Percentiles rank a stretch among this genome's conserved stretches.
Evolutionary conservation across 2,329 filamentous ascomycete species (phyloP).

Genomic region (Hypomyces rosellus): DNA sequence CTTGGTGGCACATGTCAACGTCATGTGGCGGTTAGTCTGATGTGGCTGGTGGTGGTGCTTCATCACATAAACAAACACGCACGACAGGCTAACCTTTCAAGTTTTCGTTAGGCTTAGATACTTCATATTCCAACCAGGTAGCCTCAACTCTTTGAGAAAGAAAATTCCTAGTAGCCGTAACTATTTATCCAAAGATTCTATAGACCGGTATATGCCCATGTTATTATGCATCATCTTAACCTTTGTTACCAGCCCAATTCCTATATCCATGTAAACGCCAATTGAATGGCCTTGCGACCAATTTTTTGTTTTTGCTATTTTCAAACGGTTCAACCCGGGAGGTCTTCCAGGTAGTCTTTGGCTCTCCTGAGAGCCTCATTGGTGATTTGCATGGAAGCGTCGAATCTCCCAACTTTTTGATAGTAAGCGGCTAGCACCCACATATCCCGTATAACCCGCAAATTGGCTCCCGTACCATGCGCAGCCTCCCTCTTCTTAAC

Average conservation of each 20-base stretch:
- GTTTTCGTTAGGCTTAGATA: neutral
- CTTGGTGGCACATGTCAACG: constrained; percentile 25
- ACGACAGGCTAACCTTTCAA: neutral
- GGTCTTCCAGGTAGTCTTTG: constrained; percentile 22
- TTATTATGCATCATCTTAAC: no score
- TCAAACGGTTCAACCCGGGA: constrained; percentile 12
- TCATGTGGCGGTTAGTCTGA: constrained; percentile 34
- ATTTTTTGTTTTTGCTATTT: neutral
- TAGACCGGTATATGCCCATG: neutral
- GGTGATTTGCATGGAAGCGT: constrained; percentile 22
- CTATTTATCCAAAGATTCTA: neutral
- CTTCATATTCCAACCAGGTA: no score
- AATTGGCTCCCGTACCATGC: constrained; percentile 27
- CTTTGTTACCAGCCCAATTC: neutral
- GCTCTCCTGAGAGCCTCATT: constrained; percentile 29
- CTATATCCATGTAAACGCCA: constrained; percentile 2
- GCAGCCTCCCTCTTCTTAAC: constrained; percentile 29
- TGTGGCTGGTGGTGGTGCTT: constrained; percentile 19
- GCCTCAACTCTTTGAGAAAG: neutral
- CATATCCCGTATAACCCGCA: constrained; percentile 33
- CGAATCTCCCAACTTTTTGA: constrained; percentile 23
- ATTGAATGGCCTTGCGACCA: constrained; percentile 4
- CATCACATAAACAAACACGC: neutral
- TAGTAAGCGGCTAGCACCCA: constrained; percentile 32
- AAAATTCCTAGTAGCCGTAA: neutral